A percentile compares a stretch with the other conserved stretches of the same genome.
These are phyloP conservation scores for Fusarium sp. DNA, from an alignment of 2,329 filamentous ascomycete genomes.

Conservation along the genomic window DNA sequence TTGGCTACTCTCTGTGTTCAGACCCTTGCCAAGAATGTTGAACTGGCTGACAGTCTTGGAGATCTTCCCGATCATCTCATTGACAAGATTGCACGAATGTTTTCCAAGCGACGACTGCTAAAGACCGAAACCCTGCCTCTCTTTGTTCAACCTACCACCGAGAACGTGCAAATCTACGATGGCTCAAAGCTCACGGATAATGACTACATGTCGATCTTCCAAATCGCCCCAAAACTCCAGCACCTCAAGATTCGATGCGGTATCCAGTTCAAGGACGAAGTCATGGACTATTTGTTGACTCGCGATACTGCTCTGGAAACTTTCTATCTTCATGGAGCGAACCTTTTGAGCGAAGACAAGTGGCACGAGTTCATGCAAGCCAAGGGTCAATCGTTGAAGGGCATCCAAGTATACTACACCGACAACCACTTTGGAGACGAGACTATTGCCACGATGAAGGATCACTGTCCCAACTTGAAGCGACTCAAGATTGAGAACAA, in stretches of 20 bases:
- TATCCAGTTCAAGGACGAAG: slow-evolving; percentile 90
- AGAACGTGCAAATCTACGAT: slow-evolving; percentile 68
- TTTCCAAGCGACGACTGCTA: slow-evolving; percentile 70
- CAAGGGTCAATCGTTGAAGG: slow-evolving; percentile 73
- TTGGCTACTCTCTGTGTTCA: slow-evolving; percentile 73
- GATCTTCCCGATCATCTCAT: slow-evolving; percentile 66
- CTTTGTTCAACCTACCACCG: slow-evolving; percentile 64
- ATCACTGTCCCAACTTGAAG: slow-evolving; percentile 73
- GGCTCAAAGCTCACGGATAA: slow-evolving; percentile 73
- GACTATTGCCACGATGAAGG: slow-evolving; percentile 69
- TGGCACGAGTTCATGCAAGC: slow-evolving; percentile 77
- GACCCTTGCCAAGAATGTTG: slow-evolving; percentile 70
- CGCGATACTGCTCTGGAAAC: slow-evolving; percentile 76
- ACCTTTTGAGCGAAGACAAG: slow-evolving; percentile 79
- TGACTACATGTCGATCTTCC: slow-evolving; percentile 85
- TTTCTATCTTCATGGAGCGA: slow-evolving; percentile 84
- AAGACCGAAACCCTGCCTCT: slow-evolving; percentile 65
- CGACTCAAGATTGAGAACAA: slow-evolving; percentile 86
- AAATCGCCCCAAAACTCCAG: slow-evolving; percentile 75
- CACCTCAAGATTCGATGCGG: slow-evolving; percentile 82
- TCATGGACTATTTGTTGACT: slow-evolving; percentile 82
- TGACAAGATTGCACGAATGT: slow-evolving; percentile 68
- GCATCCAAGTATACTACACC: slow-evolving; percentile 83
- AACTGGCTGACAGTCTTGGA: slow-evolving; percentile 70
- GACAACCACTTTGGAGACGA: slow-evolving; percentile 84